Base-by-base conservation (phyloP, 2,329 filamentous ascomycete species). In the Albophoma yamanashiensis region DNA sequence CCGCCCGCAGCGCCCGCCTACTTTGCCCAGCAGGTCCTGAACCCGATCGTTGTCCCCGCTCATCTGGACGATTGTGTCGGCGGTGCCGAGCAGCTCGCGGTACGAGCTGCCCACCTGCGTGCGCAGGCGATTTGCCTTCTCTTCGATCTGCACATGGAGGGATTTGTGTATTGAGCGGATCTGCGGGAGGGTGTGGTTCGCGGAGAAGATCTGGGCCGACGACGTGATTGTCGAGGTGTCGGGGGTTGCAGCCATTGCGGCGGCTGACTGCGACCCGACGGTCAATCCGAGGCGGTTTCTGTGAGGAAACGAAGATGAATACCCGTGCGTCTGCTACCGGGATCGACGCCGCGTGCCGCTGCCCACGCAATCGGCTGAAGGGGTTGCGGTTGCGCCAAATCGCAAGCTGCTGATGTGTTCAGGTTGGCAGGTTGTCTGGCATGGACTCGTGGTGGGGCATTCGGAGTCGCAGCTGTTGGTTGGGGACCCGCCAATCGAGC, bases 61-160 rank as follows among this genome's bases (percentile, higher is more conserved):
- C 91, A 97, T 96, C 62, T 87, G 83, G 59, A 97, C 89, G 65
- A 97, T 97, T n/a, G 87, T 87, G 75, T 97, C 92, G 59, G 93
- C 93, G 0, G 93, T 97, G 58, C 90, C 90, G 34, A 97, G 85
- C 11, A 97, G 85, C 67, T 94, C 91, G 66, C 93, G 89, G 74
- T 97, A 97, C 68, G 82, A 86, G 61, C 77, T 79, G 65, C 85
- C 85, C 62, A 88, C 85, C 70, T 86, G 82, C 22, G 80, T 85
- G 66, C 85, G 83, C 68, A 88, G 77, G 39, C 84, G 83, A 57
- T 76, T 77, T 40, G 83, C 79, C 67, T 86, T 86, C 70, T 87
- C 84, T 63, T 87, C 84, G 65, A 86, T 80, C 64, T 82, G 78
- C 12, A 74, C 75, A 68, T 84, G 82, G 43, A 88, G 79, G 27